phyloP scores from a whole-genome alignment of 1,284 basidiomycete species.

The Trichosporon coremiiforme region DNA sequence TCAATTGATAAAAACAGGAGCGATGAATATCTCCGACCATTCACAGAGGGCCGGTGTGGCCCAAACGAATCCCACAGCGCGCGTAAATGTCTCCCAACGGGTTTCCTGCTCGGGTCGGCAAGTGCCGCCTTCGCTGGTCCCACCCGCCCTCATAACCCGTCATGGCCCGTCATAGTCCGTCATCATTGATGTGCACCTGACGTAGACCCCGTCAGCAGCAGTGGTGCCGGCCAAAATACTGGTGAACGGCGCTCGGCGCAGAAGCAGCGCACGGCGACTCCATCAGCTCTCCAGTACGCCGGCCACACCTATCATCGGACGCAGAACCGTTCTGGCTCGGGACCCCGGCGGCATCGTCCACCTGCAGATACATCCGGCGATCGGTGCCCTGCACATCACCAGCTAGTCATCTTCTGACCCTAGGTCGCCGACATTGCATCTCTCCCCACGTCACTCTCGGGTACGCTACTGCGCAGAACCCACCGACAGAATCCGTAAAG shows the following conservation, averaged over 20 bases:
- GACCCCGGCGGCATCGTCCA: neutral
- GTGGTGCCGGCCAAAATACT: neutral
- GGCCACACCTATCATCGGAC: neutral
- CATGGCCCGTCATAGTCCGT: too few species aligned
- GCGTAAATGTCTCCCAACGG: neutral
- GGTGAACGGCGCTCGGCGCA: neutral
- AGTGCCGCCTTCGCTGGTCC: neutral
- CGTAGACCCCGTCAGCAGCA: neutral
- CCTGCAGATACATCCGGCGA: neutral
- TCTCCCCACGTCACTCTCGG: neutral
- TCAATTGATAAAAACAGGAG: neutral
- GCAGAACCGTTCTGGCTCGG: neutral
- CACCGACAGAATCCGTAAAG: neutral
- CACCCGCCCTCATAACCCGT: neutral
- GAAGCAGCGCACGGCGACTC: neutral
- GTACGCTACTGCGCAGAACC: neutral
- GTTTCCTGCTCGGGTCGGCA: neutral
- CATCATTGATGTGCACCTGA: neutral
- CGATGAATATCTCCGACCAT: constrained; percentile 1
- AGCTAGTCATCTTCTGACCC: neutral
- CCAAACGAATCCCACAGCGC: neutral
- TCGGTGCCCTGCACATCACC: neutral
- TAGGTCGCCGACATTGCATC: neutral
- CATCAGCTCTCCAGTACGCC: neutral
- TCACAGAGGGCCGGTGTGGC: neutral